phyloP scores from a whole-genome alignment of 1,284 basidiomycete species.

The Apiotrichum akiyoshidainum region DNA sequence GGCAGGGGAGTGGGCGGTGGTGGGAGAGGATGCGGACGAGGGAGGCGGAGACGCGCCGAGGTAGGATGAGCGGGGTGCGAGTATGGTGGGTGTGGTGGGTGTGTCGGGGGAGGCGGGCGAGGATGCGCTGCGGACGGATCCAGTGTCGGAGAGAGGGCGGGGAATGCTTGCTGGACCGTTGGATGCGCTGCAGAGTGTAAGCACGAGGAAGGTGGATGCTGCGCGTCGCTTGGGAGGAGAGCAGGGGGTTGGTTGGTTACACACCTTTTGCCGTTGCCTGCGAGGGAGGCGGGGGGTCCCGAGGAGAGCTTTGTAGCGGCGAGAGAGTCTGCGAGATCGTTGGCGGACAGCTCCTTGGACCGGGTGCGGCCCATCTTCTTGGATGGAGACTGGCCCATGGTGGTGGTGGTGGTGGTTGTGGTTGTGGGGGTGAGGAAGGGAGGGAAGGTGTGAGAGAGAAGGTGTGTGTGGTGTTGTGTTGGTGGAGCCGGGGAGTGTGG shows the following conservation, averaged over 20 bases:
- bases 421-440: too few species aligned
- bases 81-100: constrained; percentile 50
- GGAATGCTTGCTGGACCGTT: background rate
- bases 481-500: too few species aligned
- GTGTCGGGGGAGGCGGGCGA: constrained; percentile 18
- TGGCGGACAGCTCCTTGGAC: constrained; percentile 49
- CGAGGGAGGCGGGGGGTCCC: background rate
- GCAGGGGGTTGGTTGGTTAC: background rate
- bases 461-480: too few species aligned
- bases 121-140: background rate
- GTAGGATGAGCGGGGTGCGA: constrained; percentile 38
- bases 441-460: too few species aligned
- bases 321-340: constrained; percentile 44
- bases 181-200: constrained; percentile 3
- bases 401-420: constrained; percentile 16
- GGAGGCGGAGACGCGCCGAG: constrained; percentile 37
- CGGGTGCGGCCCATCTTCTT: constrained; percentile 53
- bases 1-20: constrained; percentile 17
- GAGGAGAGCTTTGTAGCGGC: constrained; percentile 34
- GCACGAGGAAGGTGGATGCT: background rate
- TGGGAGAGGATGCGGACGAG: constrained; percentile 30
- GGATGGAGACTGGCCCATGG: constrained; percentile 51
- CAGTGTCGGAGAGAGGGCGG: background rate
- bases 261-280: constrained; percentile 13
- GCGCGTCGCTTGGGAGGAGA: background rate